These are phyloP conservation scores for Mangifera indica DNA, from an alignment of 345 rosid genomes.

Conservation along the genomic window DNA sequence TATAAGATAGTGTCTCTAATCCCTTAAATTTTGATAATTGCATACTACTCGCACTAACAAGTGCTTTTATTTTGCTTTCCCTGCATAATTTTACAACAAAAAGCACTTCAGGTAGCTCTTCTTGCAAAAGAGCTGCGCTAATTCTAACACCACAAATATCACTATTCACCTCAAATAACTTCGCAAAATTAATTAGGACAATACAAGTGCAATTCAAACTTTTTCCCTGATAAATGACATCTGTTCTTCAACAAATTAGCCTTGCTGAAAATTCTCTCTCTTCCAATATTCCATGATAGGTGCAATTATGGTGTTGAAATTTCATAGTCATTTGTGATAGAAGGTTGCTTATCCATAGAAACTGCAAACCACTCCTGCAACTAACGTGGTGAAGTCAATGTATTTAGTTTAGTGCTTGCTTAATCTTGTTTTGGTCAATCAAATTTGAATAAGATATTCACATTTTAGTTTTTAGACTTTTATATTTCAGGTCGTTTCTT, in stretches of 20 bases:
- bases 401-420: background rate
- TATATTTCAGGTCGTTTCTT: background rate
- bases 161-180: background rate
- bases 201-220: background rate
- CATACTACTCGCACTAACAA: background rate
- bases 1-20: background rate
- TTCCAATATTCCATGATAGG: background rate
- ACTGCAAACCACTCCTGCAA: background rate
- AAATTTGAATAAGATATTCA: background rate
- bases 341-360: background rate
- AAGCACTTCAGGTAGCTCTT: background rate
- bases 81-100: background rate
- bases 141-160: background rate
- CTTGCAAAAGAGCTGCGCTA: background rate
- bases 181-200: background rate
- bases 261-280: background rate
- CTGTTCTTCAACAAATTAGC: background rate
- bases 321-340: background rate
- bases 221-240: background rate
- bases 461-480: background rate
- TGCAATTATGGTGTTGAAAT: background rate
- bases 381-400: background rate
- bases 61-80: background rate
- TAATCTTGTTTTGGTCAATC: conserved; percentile 1
- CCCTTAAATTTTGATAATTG: background rate